Conservation (phyloP, 1,284 basidiomycete species). For the Trametes sp. region DNA sequence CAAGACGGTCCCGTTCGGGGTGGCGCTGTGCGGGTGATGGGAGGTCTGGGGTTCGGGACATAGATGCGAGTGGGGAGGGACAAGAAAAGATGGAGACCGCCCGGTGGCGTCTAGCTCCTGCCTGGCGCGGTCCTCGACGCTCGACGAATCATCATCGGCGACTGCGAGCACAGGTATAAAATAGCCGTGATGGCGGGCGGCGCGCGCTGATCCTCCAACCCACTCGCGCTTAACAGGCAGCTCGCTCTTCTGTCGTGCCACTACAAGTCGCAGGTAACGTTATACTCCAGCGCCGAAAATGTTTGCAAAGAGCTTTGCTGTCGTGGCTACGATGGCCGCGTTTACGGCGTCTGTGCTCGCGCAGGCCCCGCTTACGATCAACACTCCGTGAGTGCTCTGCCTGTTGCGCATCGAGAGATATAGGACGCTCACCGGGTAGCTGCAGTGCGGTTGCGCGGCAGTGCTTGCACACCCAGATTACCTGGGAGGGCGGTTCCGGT, state of each 20-base stretch:
- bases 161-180: not conserved
- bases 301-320: not conserved
- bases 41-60: not conserved
- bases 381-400: conserved; percentile 1
- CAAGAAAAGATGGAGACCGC: not conserved
- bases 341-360: not conserved
- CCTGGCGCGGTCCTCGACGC: not conserved
- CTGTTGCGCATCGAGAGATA: not conserved
- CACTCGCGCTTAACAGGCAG: too few relatives aligned
- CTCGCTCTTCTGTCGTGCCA: too few relatives aligned
- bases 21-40: too few relatives aligned
- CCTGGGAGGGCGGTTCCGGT: not conserved
- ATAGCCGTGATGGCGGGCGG: too few relatives aligned
- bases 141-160: not conserved
- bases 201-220: too few relatives aligned
- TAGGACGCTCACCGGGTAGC: not conserved
- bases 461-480: not conserved
- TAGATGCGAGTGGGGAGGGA: not conserved
- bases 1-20: too few relatives aligned
- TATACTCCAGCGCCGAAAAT: not conserved
- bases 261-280: too few relatives aligned
- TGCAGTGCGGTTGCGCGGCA: not conserved
- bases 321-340: not conserved
- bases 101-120: not conserved
- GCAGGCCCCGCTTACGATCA: not conserved